Evolutionary conservation across 83 land plant genomes (phyloP), one percentile per base, ranked within the genome.

Genomic region (Thuja plicata): DNA sequence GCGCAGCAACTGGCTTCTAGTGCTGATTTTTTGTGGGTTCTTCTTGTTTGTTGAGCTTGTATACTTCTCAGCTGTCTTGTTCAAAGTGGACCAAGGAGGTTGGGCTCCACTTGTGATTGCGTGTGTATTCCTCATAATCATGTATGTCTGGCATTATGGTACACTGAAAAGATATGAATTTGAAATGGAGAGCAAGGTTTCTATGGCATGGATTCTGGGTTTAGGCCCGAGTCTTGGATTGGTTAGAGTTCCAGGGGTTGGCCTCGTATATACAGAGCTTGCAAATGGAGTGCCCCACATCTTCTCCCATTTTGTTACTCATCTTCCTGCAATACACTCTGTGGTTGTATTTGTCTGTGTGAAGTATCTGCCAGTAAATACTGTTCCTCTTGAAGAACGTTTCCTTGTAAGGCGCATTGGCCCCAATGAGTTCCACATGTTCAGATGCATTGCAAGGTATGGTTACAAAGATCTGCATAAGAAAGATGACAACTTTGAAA

Each of bases 101-200:
- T 94, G 96, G 96, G 96, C 92, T 52, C 97, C 97, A n/a, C 92
- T 94, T 34, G 96, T 94, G 27, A 94, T 94, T 57, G 93, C 97
- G 0, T 91, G 89, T 54, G 90, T 91, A 19, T 94, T 94, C 86
- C 90, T 94, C 19, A 0, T 94, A 80, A 89, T 95, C 82, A 95
- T 95, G 97, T 93, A 91, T 71, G 94, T 93, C 43, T 95, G 97
- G 97, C 97, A 95, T 88, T 95, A 95, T 88, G 95, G 95, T 4
- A 94, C 97, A 0, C 87, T 92, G 1, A 95, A 93, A 81, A 91
- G 96, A 16, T 94, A 95, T 60, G 96, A 95, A 88, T 93, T 94
- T 82, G 96, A 95, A 92, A 92, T 94, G 92, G 93, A 95, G 60
- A 93, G 92, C 88, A 93, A 87, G 85, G 95, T 95, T 10, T 94